Conservation (phyloP, 139 green algal genomes). For the Chlamydomonas incerta region DNA sequence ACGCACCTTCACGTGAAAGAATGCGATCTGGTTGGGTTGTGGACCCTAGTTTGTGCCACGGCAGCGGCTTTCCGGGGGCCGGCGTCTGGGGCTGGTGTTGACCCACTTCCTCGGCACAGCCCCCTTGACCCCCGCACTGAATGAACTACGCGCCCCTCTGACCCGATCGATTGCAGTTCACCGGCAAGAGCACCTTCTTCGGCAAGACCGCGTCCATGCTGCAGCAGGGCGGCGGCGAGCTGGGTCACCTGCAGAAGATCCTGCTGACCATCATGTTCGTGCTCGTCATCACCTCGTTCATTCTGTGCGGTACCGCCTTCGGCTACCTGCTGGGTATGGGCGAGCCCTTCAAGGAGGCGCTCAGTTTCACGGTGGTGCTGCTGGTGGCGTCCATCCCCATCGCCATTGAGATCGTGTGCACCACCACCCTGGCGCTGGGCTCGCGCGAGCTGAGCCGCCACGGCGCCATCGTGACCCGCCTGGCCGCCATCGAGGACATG, state of each 20-base stretch:
- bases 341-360: slow-evolving; percentile 8
- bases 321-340: slow-evolving; percentile 70
- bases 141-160: no score
- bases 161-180: slow-evolving; percentile 70
- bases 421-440: slow-evolving; percentile 87
- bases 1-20: no score
- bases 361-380: slow-evolving; percentile 63
- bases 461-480: slow-evolving; percentile 87
- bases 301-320: slow-evolving; percentile 76
- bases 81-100: no score
- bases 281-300: slow-evolving; percentile 72
- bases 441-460: slow-evolving; percentile 71
- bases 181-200: slow-evolving; percentile 88
- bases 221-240: slow-evolving; percentile 56
- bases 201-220: slow-evolving; percentile 89
- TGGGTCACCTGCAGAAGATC: slow-evolving; percentile 85
- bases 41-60: no score
- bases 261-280: slow-evolving; percentile 81
- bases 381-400: slow-evolving; percentile 86
- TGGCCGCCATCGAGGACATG: slow-evolving; percentile 91
- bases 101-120: no score
- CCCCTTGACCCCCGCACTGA: no score
- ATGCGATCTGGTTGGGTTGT: no score
- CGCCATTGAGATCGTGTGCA: slow-evolving; percentile 85
- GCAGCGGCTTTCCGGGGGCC: no score